phyloP scores from a whole-genome alignment of 2,329 filamentous ascomycete species.

The Fusarium sp. region DNA sequence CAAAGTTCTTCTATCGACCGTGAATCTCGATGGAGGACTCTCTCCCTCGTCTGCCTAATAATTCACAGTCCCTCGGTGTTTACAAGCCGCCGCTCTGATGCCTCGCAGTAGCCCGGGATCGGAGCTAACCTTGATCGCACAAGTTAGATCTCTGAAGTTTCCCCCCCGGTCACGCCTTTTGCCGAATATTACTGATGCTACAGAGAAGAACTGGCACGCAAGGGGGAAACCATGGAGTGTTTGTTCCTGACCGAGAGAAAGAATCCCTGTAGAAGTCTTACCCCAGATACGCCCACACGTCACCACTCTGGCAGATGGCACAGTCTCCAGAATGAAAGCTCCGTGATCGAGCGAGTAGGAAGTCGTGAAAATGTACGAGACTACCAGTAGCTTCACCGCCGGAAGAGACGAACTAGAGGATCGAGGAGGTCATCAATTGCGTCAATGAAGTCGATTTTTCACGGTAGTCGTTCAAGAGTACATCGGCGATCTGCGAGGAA shows the following conservation, averaged over 20 bases:
- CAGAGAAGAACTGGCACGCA: neutral
- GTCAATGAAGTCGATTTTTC: slow-evolving; percentile 26
- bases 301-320: slow-evolving; percentile 8
- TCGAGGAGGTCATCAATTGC: slow-evolving; percentile 27
- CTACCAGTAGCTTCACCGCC: neutral
- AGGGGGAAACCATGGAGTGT: neutral
- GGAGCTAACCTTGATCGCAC: slow-evolving; percentile 3
- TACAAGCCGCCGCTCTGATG: neutral
- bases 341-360: neutral
- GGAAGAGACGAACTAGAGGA: neutral
- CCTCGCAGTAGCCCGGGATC: neutral
- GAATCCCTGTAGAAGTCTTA: slow-evolving; percentile 6
- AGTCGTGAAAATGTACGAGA: neutral
- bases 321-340: neutral
- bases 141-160: neutral
- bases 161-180: neutral
- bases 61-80: neutral
- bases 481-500: slow-evolving; percentile 4
- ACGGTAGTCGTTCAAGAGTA: neutral
- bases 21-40: neutral
- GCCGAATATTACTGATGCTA: neutral
- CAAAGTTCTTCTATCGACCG: neutral
- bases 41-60: neutral
- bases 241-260: neutral
- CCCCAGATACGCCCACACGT: slow-evolving; percentile 6